Evolutionary conservation across 495 filamentous ascomycete species (phyloP).

Genomic region (Penicillium coffeae): DNA sequence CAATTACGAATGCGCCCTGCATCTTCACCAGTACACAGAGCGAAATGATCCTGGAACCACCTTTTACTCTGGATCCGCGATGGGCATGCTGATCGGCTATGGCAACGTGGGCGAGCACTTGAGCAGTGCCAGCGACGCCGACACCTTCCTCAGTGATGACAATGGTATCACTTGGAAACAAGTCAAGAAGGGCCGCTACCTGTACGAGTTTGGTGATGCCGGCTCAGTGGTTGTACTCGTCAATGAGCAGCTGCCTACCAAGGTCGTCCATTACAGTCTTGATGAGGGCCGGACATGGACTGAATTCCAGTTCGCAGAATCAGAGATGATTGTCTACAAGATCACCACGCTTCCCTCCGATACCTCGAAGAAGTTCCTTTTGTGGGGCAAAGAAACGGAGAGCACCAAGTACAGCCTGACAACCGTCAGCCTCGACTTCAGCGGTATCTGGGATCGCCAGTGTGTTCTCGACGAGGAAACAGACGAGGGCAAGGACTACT

Average conservation of each 20-base stretch:
- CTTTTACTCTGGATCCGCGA: slow-evolving; percentile 80
- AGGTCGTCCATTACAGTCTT: slow-evolving; percentile 67
- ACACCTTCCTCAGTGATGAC: slow-evolving; percentile 85
- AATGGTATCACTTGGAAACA: slow-evolving; percentile 85
- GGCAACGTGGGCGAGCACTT: slow-evolving; percentile 81
- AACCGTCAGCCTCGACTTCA: slow-evolving; percentile 85
- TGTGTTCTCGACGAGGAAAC: slow-evolving; percentile 68
- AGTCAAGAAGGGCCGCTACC: slow-evolving; percentile 78
- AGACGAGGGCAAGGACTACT: slow-evolving; percentile 67
- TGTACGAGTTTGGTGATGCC: slow-evolving; percentile 93
- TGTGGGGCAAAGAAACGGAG: slow-evolving; percentile 66
- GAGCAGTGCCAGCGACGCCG: slow-evolving; percentile 52
- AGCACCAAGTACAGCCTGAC: slow-evolving; percentile 45
- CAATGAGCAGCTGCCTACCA: slow-evolving; percentile 57
- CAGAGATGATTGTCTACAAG: slow-evolving; percentile 64
- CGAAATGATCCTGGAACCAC: slow-evolving; percentile 72
- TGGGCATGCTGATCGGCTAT: slow-evolving; percentile 85
- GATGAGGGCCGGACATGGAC: slow-evolving; percentile 77
- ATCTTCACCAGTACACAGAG: slow-evolving; percentile 94
- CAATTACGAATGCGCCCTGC: slow-evolving; percentile 70
- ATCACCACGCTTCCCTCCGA: slow-evolving; percentile 88
- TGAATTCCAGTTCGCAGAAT: slow-evolving; percentile 66
- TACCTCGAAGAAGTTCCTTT: slow-evolving; percentile 79
- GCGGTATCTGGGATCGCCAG: slow-evolving; percentile 60
- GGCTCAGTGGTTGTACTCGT: slow-evolving; percentile 89